Base-by-base conservation (phyloP, 129 eudicot species). In the Pseudognaphalium luteoalbum region DNA sequence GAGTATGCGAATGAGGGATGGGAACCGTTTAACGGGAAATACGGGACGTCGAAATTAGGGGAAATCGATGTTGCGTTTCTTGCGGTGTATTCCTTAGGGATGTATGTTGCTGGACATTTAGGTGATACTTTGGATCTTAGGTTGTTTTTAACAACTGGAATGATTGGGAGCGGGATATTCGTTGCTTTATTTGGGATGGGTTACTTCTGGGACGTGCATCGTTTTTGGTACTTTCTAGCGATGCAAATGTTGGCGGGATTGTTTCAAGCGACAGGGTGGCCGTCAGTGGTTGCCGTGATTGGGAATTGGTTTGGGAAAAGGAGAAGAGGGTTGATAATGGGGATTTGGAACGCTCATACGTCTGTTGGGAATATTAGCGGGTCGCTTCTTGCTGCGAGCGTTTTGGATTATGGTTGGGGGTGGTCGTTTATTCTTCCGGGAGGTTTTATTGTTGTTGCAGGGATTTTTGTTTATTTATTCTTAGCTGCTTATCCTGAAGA, bases 221-320 rank as follows among this genome's bases (percentile, higher is more conserved):
- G 47, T 2, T 93, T 93, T 76, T 85, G 92, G 90, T 93, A 82
- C 74, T 93, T 77, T 77, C 56, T 93, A 5, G 81, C 54, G 2
- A 86, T 88, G 92, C 98, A 93, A 84, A 93, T 93, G 98, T 64
- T 75, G n/a, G 98, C 98, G 0, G 98, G 98, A 17, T 74, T 93
- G 86, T 93, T 93, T 83, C 98, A 93, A 68, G 88, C 98, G 8
- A 93, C 98, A 0, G 98, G 98, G 0, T 93, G 98, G 98, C 98
- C 98, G 17, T 93, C 98, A 0, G 98, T 93, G 12, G 98, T 93
- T 15, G 98, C 98, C 0, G 92, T 93, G 25, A 81, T 93, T 3
- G 98, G 98, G 0, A 90, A 93, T 72, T 93, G 98, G 98, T 93
- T 90, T 79, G 98, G 97, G 7, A 88, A 88, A 79, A 84, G 95